These are phyloP conservation scores for Aspergillus campestris DNA, from an alignment of 495 filamentous ascomycete species.

Conservation along the genomic window DNA sequence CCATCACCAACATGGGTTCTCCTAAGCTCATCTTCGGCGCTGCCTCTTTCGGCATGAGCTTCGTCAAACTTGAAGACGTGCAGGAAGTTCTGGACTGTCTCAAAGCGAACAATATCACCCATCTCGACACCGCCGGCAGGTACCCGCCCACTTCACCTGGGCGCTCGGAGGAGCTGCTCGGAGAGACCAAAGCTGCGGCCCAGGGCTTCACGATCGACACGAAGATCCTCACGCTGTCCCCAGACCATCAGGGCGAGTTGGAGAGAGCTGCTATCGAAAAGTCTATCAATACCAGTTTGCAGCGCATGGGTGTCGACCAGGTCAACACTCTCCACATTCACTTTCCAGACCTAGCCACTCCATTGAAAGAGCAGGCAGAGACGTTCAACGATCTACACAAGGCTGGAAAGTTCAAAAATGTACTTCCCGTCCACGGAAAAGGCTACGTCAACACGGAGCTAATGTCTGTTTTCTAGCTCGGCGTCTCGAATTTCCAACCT, in stretches of 20 bases:
- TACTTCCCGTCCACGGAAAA: neutral
- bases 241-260: slow-evolving; percentile 10
- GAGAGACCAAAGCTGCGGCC: slow-evolving; percentile 19
- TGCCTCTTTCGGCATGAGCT: slow-evolving; percentile 23
- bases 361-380: slow-evolving; percentile 22
- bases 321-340: slow-evolving; percentile 26
- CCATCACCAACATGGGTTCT: neutral
- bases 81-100: slow-evolving; percentile 17
- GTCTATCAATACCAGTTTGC: slow-evolving; percentile 13
- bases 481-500: slow-evolving; percentile 33
- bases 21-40: slow-evolving; percentile 30
- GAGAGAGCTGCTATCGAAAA: slow-evolving; percentile 15
- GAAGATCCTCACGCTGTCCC: slow-evolving; percentile 20
- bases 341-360: slow-evolving; percentile 22
- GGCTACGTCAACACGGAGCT: neutral
- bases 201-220: slow-evolving; percentile 32
- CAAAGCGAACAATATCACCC: slow-evolving; percentile 19
- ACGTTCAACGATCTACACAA: slow-evolving; percentile 23
- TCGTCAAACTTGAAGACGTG: slow-evolving; percentile 14
- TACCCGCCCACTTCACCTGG: slow-evolving; percentile 38
- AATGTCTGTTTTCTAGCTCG: slow-evolving; percentile 15
- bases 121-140: slow-evolving; percentile 36
- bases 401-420: slow-evolving; percentile 6
- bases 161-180: slow-evolving; percentile 34
- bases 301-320: slow-evolving; percentile 15